phyloP scores from a whole-genome alignment of 495 filamentous ascomycete genomes.

The Penicillium desertorum region DNA sequence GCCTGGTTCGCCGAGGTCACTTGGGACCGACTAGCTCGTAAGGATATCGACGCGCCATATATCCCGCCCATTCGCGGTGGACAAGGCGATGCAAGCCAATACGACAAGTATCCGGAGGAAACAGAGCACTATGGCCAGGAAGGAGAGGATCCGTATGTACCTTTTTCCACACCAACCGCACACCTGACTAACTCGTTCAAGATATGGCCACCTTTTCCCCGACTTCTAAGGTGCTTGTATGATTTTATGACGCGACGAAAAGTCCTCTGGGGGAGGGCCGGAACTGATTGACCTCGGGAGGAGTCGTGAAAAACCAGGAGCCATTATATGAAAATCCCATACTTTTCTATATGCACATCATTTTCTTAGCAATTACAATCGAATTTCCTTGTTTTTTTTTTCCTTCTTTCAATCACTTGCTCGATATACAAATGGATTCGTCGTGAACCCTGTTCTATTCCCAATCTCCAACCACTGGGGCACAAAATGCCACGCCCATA shows the following conservation, averaged over 20 bases:
- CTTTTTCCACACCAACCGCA: background rate
- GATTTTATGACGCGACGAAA: conserved; percentile 45
- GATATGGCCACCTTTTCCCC: conserved; percentile 68
- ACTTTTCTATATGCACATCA: conserved; percentile 5
- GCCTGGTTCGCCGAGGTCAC: conserved; percentile 97
- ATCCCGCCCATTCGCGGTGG: conserved; percentile 94
- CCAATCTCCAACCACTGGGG: conserved; percentile 11
- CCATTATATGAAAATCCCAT: conserved; percentile 22
- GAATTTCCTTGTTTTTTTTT: conserved; percentile 25
- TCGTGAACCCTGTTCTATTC: conserved; percentile 24
- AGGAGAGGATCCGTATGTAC: conserved; percentile 79
- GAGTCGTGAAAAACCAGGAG: conserved; percentile 25
- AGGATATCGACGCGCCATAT: conserved; percentile 98
- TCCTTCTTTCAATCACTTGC: conserved; percentile 14
- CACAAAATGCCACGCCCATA: conserved; percentile 26
- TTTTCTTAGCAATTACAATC: conserved; percentile 30
- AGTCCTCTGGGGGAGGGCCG: conserved; percentile 23
- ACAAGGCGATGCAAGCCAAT: conserved; percentile 93
- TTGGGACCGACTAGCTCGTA: conserved; percentile 88
- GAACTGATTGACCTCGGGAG: conserved; percentile 17
- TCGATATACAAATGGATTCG: conserved; percentile 30
- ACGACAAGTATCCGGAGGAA: conserved; percentile 97
- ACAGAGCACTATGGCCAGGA: conserved; percentile 80
- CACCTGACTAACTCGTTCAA: conserved; percentile 30
- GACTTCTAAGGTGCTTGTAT: conserved; percentile 60